Evolutionary conservation across 495 filamentous ascomycete genomes (phyloP), one percentile per base, ranked within the genome.

Genomic region (Bacidia rubella): DNA sequence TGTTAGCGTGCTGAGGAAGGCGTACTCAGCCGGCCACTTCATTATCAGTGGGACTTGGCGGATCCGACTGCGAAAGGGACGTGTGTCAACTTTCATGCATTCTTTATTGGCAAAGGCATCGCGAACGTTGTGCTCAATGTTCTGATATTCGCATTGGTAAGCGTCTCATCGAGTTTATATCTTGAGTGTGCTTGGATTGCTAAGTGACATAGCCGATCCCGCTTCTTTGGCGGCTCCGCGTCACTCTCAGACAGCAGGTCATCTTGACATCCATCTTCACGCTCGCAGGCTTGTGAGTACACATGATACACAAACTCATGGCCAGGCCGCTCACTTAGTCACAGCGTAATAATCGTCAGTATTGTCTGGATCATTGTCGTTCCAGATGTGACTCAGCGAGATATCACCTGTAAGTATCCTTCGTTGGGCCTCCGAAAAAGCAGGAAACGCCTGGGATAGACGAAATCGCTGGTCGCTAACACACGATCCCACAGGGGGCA

Each of bases 401-500:
- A 59, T 38, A 24, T 59, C 17, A 52, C 40, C 2, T 56, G 57
- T 57, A 44, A 22, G 47, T 43, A n/a, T 23, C 17, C 0, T 55
- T n/a, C 45, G 1, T 49, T 23, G 3, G 3, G 15, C 15, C 20
- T 49, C 38, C 10, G 11, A 53, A 11, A 12, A n/a, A n/a, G n/a
- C n/a, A 43, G n/a, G 10, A 21, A 27, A 25, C 39, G 22, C 11
- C 11, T 24, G 29, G 19, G 15, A 27, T 21, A 44, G 15, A 44
- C 12, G 19, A 22, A 44, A 39, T 10, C n/a, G 32, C 32, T 39
- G 32, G 23, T 27, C 2, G 11, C 22, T 26, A 49, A 49, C 19
- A 11, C 43, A 25, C n/a, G 2, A 12, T 47, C 26, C 7, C 12
- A 1, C 42, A 72, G 70, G 69, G 61, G 73, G 81, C 55, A 79